phyloP scores from a whole-genome alignment of 2,329 filamentous ascomycete species.

The Biscogniauxia sp. region DNA sequence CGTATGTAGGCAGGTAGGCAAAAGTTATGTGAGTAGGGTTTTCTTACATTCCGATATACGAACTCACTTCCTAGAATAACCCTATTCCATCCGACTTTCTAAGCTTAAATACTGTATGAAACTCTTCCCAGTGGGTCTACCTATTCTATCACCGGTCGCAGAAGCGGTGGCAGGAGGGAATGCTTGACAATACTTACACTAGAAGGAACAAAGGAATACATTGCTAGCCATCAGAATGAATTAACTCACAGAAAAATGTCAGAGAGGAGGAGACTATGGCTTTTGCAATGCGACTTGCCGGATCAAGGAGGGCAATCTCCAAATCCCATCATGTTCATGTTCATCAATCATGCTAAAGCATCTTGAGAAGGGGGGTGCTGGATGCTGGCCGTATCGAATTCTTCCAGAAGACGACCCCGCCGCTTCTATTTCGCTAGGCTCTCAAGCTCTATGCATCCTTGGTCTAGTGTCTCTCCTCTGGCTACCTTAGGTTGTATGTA shows the following conservation, averaged over 20 bases:
- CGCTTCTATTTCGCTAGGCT: slow-evolving; percentile 10
- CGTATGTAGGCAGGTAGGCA: background rate
- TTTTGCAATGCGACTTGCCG: slow-evolving; percentile 24
- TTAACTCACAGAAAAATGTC: background rate
- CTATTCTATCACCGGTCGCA: background rate
- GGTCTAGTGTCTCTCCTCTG: background rate
- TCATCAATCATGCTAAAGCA: background rate
- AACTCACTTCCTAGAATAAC: background rate
- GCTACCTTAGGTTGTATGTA: background rate
- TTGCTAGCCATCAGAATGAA: background rate
- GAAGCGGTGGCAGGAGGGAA: background rate
- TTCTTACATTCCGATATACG: background rate
- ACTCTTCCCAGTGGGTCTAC: background rate
- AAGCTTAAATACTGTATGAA: background rate
- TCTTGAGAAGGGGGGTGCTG: slow-evolving; percentile 1
- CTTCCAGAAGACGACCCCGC: slow-evolving; percentile 26
- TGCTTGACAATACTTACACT: background rate
- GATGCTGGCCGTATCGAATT: slow-evolving; percentile 18
- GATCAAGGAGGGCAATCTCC: slow-evolving; percentile 18
- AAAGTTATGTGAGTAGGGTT: background rate
- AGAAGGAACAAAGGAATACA: background rate
- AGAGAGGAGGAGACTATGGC: slow-evolving; percentile 1
- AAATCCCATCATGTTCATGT: slow-evolving; percentile 16
- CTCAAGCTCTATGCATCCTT: slow-evolving; percentile 5
- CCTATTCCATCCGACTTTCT: background rate